Evolutionary conservation across 176 grass and related monocot genomes (phyloP), one percentile per base, ranked within the genome.

Genomic region (Guadua angustifolia): DNA sequence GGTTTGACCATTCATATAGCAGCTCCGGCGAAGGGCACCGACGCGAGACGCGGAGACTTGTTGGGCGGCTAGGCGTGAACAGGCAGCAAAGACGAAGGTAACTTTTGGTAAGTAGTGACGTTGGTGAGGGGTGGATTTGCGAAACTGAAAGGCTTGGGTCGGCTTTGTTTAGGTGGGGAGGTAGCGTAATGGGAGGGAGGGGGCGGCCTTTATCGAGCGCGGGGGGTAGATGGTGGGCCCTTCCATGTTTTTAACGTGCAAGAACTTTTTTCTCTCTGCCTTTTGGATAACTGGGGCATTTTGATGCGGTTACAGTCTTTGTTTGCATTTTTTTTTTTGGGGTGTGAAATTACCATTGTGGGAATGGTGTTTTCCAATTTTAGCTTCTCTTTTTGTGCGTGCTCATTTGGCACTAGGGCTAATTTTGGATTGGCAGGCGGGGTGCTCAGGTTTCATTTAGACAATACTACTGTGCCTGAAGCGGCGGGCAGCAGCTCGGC

Each of bases 1-100:
- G 56, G 78, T 79, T 78, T 87, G 87, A 78, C 59, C 89, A 85
- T 46, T 91, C 92, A 94, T 94, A 38, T 47, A 69, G 84, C 69
- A 74, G 33, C 68, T 86, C 83, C 78, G 86, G 82, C 78, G 82
- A 86, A 86, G 79, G 82, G 2, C 71, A 64, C 71, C 21, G 24
- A 73, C 60, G 86, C 15, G 16, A 79, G 35, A 39, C 7, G 4
- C 14, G 2, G 44, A 73, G 66, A 78, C 19, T 56, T 19, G 26
- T n/a, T n/a, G 68, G 77, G 82, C 9, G 67, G 18, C 24, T 74
- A 44, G 1, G 17, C 24, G 49, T 7, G 86, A 88, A 25, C 74
- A 2, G 26, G 52, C 59, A 79, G 22, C 8, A 8, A 14, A 53
- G 9, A 36, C 1, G 13, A 61, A 71, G 51, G 3, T 12, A 13